Base-by-base conservation (phyloP, 1,284 basidiomycete species). In the Meira nashicola region DNA sequence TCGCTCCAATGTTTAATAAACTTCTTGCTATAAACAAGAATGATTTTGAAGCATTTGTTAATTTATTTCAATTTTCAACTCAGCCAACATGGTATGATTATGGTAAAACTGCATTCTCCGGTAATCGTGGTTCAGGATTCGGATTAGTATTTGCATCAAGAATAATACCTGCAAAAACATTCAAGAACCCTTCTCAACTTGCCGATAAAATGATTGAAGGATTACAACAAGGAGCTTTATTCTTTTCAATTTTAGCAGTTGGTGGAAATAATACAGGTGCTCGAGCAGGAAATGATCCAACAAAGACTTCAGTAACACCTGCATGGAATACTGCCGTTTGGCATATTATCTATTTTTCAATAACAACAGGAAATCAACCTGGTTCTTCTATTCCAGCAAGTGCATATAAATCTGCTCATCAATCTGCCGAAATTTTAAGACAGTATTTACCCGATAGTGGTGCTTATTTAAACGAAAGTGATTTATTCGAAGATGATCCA, bases 381-480 rank as follows among this genome's bases (percentile, higher is more conserved):
- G 23, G 43, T 4, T 17, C 43, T 25, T 17, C 43, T 25, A 25
- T 17, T 8, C 17, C 23, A 4, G 17, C 43, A 4, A 9, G 4
- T 4, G 43, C 43, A 4, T 44, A 17, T 44, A 17, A 44, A 25
- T 4, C 17, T 4, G 17, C 43, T 4, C 57, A 58, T 33, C n/a
- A 17, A 14, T 55, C 46, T n/a, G 59, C 21, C 25, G 53, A 61
- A 39, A 38, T 41, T 2, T 52, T 51, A 2, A 40, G 59, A n/a
- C 47, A 44, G 19, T 40, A 48, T 23, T 49, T 25, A 25, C 43
- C 43, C 43, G 23, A 50, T n/a, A 37, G 47, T 23, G 56, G 59
- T 28, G 37, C 38, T 40, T 60, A 61, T 48, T 15, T 52, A 41
- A 58, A 57, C 55, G 59, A 61, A 37, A 54, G 50, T 2, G 40